These are phyloP conservation scores for Craterostigma plantagineum DNA, from an alignment of 257 asterid species.

Conservation along the genomic window DNA sequence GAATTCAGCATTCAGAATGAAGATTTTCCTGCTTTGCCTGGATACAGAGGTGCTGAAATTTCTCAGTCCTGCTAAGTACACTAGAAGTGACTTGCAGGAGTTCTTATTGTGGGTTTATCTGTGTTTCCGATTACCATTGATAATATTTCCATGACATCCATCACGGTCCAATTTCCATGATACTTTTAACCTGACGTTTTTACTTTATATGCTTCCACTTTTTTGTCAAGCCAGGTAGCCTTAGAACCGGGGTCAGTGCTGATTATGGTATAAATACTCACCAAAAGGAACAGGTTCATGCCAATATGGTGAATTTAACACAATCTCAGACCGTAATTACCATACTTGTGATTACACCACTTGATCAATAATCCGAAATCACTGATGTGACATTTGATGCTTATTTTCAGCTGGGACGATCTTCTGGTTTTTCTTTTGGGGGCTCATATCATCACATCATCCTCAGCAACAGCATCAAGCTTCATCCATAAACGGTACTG, in stretches of 20 bases:
- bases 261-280: constrained; percentile 43
- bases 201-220: too few species aligned
- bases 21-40: constrained; percentile 94
- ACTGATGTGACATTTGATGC: constrained; percentile 12
- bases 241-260: constrained; percentile 33
- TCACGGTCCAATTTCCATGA: too few species aligned
- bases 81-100: constrained; percentile 3
- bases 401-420: constrained; percentile 57
- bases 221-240: constrained; percentile 12
- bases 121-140: too few species aligned
- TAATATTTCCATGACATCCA: too few species aligned
- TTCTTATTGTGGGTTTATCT: constrained; percentile 1
- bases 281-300: constrained; percentile 74
- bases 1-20: constrained; percentile 95
- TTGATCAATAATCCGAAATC: constrained; percentile 8
- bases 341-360: constrained; percentile 6
- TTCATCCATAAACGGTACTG: constrained; percentile 48
- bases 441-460: constrained; percentile 61
- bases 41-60: constrained; percentile 54
- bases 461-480: constrained; percentile 52
- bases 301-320: constrained; percentile 43
- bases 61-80: neutral
- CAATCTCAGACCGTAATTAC: constrained; percentile 59
- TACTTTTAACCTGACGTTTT: too few species aligned
- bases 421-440: constrained; percentile 57